Conservation (phyloP, 768 basidiomycete species). For the Tylopilus vinaceipallidus region DNA sequence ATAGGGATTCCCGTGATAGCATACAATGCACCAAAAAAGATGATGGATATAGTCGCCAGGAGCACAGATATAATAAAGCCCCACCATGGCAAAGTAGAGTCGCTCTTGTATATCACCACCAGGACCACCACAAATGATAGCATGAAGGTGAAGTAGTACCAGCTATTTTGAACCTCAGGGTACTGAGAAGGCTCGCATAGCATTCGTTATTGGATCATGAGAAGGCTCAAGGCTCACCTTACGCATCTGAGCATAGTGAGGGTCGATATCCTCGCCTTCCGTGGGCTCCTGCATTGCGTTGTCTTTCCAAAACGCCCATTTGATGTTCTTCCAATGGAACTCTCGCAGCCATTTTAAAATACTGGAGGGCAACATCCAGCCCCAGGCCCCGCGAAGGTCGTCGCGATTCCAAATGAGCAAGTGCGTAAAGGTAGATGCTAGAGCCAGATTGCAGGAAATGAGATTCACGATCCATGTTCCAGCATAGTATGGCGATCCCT, state of each 20-base stretch:
- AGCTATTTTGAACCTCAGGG: slow-evolving; percentile 32
- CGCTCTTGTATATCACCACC: slow-evolving; percentile 50
- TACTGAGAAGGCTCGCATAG: slow-evolving; percentile 23
- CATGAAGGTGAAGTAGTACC: slow-evolving; percentile 30
- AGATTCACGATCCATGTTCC: slow-evolving; percentile 24
- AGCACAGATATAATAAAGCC: slow-evolving; percentile 52
- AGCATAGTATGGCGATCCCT: slow-evolving; percentile 36
- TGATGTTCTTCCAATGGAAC: slow-evolving; percentile 31
- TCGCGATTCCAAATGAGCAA: slow-evolving; percentile 53
- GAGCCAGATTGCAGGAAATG: slow-evolving; percentile 23
- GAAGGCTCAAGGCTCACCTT: slow-evolving; percentile 17
- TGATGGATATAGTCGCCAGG: slow-evolving; percentile 46
- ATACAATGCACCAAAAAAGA: slow-evolving; percentile 53
- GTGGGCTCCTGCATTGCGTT: slow-evolving; percentile 25
- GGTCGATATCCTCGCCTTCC: slow-evolving; percentile 44
- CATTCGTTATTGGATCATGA: slow-evolving; percentile 16
- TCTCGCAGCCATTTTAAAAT: slow-evolving; percentile 25
- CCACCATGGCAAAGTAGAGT: slow-evolving; percentile 61
- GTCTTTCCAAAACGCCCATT: slow-evolving; percentile 38
- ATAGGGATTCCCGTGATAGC: slow-evolving; percentile 42
- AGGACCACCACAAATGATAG: slow-evolving; percentile 48
- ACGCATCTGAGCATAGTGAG: slow-evolving; percentile 56
- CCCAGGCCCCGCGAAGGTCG: slow-evolving; percentile 46
- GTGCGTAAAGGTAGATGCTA: slow-evolving; percentile 50
- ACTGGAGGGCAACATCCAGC: slow-evolving; percentile 39